Evolutionary conservation across 2,329 filamentous ascomycete genomes (phyloP).

Genomic region (Nothophaeocryptopus gaeumannii): DNA sequence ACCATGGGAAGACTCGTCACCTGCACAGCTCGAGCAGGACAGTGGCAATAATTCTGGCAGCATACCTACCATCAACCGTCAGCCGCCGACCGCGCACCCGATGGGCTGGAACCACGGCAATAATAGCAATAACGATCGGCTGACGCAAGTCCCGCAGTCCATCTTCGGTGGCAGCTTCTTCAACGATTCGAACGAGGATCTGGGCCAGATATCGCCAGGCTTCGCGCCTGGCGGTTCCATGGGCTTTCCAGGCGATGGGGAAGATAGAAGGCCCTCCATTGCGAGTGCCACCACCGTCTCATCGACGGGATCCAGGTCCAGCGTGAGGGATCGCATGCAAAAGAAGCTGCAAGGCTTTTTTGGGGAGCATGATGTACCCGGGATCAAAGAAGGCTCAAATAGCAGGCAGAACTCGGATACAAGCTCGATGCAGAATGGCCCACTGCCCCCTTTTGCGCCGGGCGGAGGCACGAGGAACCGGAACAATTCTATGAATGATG

Average conservation of each 20-base stretch:
- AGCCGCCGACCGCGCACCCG: conserved; percentile 54
- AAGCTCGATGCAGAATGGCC: conserved; percentile 31
- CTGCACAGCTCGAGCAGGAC: conserved; percentile 11
- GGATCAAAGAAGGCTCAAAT: conserved; percentile 48
- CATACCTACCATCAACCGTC: conserved; percentile 38
- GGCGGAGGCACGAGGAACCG: conserved; percentile 57
- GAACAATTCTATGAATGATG: conserved; percentile 76
- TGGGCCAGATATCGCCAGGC: conserved; percentile 67
- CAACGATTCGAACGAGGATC: conserved; percentile 71
- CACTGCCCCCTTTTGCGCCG: conserved; percentile 54
- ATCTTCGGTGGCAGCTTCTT: conserved; percentile 55
- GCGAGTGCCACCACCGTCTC: conserved; percentile 85
- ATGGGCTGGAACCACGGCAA: conserved; percentile 46
- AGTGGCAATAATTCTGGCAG: conserved; percentile 50
- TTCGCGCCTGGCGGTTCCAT: conserved; percentile 57
- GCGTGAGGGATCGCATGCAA: conserved; percentile 65
- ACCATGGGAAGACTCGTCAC: conserved; percentile 48
- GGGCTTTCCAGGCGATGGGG: conserved; percentile 56
- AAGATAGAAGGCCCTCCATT: conserved; percentile 80
- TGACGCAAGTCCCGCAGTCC: conserved; percentile 41
- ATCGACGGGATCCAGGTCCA: conserved; percentile 76
- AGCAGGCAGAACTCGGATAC: conserved; percentile 64
- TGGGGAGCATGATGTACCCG: conserved; percentile 75
- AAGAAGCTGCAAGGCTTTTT: conserved; percentile 91
- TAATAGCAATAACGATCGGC: conserved; percentile 31